Percentiles rank a stretch among this genome's conserved stretches.
phyloP scores from a whole-genome alignment of 148 eudicot species.

The Oxyria digyna region DNA sequence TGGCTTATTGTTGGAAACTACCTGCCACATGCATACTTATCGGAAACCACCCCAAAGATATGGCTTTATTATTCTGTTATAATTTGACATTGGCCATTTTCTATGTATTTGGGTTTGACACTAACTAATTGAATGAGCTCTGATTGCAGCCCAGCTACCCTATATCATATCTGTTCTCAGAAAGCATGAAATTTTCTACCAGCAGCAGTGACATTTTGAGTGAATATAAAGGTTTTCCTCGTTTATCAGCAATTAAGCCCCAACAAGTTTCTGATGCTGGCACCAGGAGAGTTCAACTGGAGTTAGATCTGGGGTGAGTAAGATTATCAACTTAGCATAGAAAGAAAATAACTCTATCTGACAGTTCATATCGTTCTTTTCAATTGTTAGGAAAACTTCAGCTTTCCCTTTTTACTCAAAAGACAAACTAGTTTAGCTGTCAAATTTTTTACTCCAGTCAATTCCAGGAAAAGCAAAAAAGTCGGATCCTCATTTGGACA shows the following conservation, averaged over 20 bases:
- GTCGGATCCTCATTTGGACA: neutral
- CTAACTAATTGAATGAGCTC: neutral
- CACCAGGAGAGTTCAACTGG: conserved; percentile 52
- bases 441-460: too few relatives aligned
- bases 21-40: too few relatives aligned
- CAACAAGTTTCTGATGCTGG: conserved; percentile 31
- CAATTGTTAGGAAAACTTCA: neutral
- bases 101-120: neutral
- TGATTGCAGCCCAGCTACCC: conserved; percentile 70
- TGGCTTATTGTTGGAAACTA: too few relatives aligned
- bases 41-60: too few relatives aligned
- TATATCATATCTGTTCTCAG: conserved; percentile 49
- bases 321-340: neutral
- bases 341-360: neutral
- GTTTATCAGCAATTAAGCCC: conserved; percentile 38
- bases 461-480: neutral
- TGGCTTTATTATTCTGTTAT: neutral
- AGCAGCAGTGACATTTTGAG: conserved; percentile 33
- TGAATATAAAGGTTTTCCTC: conserved; percentile 53
- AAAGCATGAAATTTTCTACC: conserved; percentile 59
- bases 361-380: neutral
- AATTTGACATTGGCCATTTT: neutral
- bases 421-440: neutral
- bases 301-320: conserved; percentile 74
- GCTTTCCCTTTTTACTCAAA: neutral